Evolutionary conservation across 495 filamentous ascomycete genomes (phyloP), one percentile per base, ranked within the genome.

Genomic region (Hypoxylon trugodes): DNA sequence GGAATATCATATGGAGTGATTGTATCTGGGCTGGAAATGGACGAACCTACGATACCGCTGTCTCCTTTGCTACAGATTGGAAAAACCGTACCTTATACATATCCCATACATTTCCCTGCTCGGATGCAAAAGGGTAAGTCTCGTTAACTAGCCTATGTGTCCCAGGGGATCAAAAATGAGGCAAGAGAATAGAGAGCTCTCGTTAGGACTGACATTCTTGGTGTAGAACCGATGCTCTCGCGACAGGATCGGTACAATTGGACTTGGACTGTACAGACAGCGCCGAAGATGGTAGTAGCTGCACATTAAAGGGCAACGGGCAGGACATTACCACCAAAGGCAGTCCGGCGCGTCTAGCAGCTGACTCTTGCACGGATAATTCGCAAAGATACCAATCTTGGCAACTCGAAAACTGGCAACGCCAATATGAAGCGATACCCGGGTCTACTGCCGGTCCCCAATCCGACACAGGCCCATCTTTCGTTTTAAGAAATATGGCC

Each of bases 11-110:
- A 25, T 78, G 76, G 76, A 68, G 69, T 15, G 76, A 78, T 30
- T 78, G 76, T 56, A 78, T 78, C 59, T 76, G 70, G 69, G 75
- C 73, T 5, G 76, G 74, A 0, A 72, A 75, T 8, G 77, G 76
- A 2, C 40, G 49, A 1, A 71, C 66, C 0, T 52, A 54, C 6
- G 73, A 79, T 55, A 72, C 68, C 5, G 71, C 76, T 1, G 69
- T 78, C 1, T 66, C 74, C 0, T 75, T 77, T 37, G 71, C 76
- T 0, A 16, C 73, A 5, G 76, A 78, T 35, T 77, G 73, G 76
- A 74, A 73, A 45, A 76, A 60, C 12, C 72, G 68, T 36, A 71
- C 61, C 6, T 61, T 77, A 43, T 74, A 77, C 19, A 43, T 78
- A 33, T 67, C 73, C 0, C 76, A 78, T 45, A 76, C 72, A 1